Evolutionary conservation across 2,329 filamentous ascomycete species (phyloP).

Genomic region (Pyricularia sp.): DNA sequence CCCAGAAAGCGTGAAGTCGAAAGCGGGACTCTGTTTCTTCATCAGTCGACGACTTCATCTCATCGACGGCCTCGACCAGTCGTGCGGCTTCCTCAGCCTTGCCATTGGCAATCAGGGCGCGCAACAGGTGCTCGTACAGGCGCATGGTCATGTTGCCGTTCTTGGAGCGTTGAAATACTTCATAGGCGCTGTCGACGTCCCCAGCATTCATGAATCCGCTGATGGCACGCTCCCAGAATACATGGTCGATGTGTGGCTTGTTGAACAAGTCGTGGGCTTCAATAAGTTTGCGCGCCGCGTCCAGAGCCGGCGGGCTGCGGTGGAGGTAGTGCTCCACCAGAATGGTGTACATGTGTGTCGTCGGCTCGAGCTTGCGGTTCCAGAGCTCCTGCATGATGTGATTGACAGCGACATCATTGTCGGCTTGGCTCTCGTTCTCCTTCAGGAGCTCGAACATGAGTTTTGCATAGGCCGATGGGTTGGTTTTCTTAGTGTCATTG

Average conservation of each 20-base stretch:
- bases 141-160: slow-evolving; percentile 29
- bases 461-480: not conserved
- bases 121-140: slow-evolving; percentile 33
- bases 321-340: slow-evolving; percentile 60
- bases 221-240: slow-evolving; percentile 63
- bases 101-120: slow-evolving; percentile 13
- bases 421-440: slow-evolving; percentile 22
- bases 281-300: slow-evolving; percentile 51
- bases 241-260: slow-evolving; percentile 35
- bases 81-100: slow-evolving; percentile 14
- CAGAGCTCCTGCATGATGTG: slow-evolving; percentile 56
- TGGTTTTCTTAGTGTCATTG: not conserved
- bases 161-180: slow-evolving; percentile 33
- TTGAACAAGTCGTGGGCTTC: slow-evolving; percentile 39
- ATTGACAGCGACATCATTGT: slow-evolving; percentile 40
- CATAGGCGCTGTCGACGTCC: slow-evolving; percentile 38
- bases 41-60: not conserved
- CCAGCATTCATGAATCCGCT: slow-evolving; percentile 52
- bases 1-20: slow-evolving; percentile 43
- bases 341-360: slow-evolving; percentile 64
- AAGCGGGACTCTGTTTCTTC: slow-evolving; percentile 17
- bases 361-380: slow-evolving; percentile 38
- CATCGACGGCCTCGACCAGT: slow-evolving; percentile 17
- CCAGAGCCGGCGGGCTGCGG: slow-evolving; percentile 46
- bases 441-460: not conserved